Percentiles rank a stretch among this genome's conserved stretches.
phyloP scores from a whole-genome alignment of 805 yeast genomes.

The Jamesozyma spencerorum region DNA sequence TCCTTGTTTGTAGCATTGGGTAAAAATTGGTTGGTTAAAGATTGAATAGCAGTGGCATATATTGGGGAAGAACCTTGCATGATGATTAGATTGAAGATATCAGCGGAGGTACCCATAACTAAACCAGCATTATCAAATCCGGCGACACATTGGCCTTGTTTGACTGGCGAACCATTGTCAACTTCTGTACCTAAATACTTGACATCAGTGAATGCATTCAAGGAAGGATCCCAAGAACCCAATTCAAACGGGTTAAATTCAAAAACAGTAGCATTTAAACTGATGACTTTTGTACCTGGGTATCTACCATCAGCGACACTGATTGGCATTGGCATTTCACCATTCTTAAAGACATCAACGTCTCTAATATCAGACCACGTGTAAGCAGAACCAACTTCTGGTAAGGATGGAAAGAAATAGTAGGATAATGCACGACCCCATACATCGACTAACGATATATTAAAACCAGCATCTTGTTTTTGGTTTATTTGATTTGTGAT shows the following conservation, averaged over 20 bases:
- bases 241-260: constrained; percentile 59
- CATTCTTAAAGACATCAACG: constrained; percentile 49
- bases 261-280: constrained; percentile 59
- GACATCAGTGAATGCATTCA: constrained; percentile 54
- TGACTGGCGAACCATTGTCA: constrained; percentile 46
- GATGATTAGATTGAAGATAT: constrained; percentile 63
- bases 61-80: constrained; percentile 41
- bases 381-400: constrained; percentile 56
- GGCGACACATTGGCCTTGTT: constrained; percentile 43
- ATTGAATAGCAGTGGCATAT: constrained; percentile 33
- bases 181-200: constrained; percentile 64
- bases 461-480: constrained; percentile 56
- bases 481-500: constrained; percentile 43
- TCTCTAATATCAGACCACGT: constrained; percentile 51
- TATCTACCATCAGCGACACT: constrained; percentile 55
- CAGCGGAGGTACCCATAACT: constrained; percentile 73
- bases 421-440: constrained; percentile 74
- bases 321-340: constrained; percentile 66
- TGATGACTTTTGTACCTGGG: constrained; percentile 49
- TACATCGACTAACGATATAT: constrained; percentile 57
- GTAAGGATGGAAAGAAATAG: constrained; percentile 55
- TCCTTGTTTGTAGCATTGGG: constrained; percentile 35
- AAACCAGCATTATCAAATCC: constrained; percentile 81
- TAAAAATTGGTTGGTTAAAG: constrained; percentile 38
- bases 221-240: constrained; percentile 82